These are phyloP conservation scores for Leptodermis oblonga DNA, from an alignment of 257 asterid genomes.

Conservation along the genomic window DNA sequence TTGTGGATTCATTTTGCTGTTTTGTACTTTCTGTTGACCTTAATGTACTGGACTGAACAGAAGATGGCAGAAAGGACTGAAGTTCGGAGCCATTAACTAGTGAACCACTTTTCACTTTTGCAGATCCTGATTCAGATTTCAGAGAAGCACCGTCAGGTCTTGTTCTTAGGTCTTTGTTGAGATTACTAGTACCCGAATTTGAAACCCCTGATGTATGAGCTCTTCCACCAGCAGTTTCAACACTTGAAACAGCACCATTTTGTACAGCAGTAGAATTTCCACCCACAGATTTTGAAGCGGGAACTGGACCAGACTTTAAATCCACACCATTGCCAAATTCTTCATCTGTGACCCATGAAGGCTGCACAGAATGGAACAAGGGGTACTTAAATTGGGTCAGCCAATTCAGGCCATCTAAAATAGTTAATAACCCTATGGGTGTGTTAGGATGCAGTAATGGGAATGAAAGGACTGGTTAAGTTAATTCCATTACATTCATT, in stretches of 20 bases:
- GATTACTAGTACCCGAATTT: slow-evolving; percentile 53
- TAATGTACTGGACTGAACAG: slow-evolving; percentile 35
- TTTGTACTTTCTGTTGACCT: slow-evolving; percentile 56
- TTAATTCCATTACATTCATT: too few relatives aligned
- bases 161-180: slow-evolving; percentile 49
- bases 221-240: slow-evolving; percentile 57
- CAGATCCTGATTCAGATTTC: slow-evolving; percentile 41
- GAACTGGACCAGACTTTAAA: slow-evolving; percentile 64
- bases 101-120: slow-evolving; percentile 39
- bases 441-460: too few relatives aligned
- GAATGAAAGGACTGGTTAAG: too few relatives aligned
- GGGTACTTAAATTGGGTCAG: slow-evolving; percentile 12
- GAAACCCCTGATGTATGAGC: slow-evolving; percentile 40
- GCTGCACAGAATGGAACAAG: slow-evolving; percentile 38
- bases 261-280: slow-evolving; percentile 46
- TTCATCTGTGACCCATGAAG: slow-evolving; percentile 98
- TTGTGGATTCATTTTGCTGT: slow-evolving; percentile 55
- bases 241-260: slow-evolving; percentile 50
- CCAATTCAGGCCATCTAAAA: slow-evolving; percentile 9
- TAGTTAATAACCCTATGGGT: slow-evolving; percentile 7
- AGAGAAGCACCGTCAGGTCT: slow-evolving; percentile 42
- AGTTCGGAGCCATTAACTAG: slow-evolving; percentile 42
- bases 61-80: slow-evolving; percentile 42
- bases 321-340: slow-evolving; percentile 99
- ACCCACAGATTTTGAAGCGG: slow-evolving; percentile 57